Base-by-base conservation (phyloP, 768 basidiomycete species). In the Termitomyces sp. region DNA sequence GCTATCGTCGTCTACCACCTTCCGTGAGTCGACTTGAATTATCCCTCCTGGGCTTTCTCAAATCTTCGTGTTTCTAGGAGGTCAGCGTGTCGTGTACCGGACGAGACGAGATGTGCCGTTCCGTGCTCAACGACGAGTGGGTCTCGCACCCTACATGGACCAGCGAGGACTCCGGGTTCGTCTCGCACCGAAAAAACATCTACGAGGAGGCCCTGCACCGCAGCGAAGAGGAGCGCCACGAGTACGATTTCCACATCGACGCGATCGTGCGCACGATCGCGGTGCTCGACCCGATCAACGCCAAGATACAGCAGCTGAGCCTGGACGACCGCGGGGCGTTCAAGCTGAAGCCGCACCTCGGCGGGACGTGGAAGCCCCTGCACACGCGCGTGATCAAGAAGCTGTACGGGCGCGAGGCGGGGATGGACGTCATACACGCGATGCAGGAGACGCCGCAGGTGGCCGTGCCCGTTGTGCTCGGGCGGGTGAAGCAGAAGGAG, bases 221-320 rank as follows among this genome's bases (percentile, higher is more conserved):
- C 36, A 90, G 88, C 51, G 97, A 99, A 67, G 97, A 99, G 70
- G 97, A 99, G 69, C 86, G 97, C 6, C 97, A 99, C 70, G 96
- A 98, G 71, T 99, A 98, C 69, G 96, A 98, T 70, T 98, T 97
- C 76, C 94, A 98, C 69, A 92, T 98, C 65, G 96, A 98, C 68
- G 95, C 94, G 7, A 89, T 98, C 65, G 81, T 86, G 10, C 88
- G 94, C 53, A 97, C 96, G 4, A 95, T 98, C 64, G 78, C 83
- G 8, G 79, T 93, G 65, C 85, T 99, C 26, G 97, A 98, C 62
- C 94, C 97, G 0, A 86, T 98, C 60, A 87, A 87, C 64, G 86
- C 86, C 70, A 92, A 95, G 71, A 92, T 98, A 62, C 78, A 81
- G 8, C 84, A 85, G 61, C 85, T 98, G 72, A 79, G 75, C 47